A percentile compares a stretch with the other conserved stretches of the same genome.
Conservation (phyloP, 768 basidiomycete genomes). For the Brasilioporus rufonigricans region DNA sequence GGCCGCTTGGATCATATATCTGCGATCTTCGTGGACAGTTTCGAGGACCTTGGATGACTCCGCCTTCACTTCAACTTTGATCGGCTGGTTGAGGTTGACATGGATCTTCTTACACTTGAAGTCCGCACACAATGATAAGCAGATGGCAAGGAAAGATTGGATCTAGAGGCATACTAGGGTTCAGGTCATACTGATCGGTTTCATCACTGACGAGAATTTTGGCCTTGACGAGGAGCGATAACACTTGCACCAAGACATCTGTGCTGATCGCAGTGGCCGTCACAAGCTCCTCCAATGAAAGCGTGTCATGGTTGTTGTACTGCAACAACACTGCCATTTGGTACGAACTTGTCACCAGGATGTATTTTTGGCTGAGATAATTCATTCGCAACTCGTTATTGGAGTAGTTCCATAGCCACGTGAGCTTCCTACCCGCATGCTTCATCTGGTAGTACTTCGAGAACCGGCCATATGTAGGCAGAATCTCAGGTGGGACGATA, state of each 20-base stretch:
- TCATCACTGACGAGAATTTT: constrained; percentile 88
- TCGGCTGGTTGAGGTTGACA: no score
- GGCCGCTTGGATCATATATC: constrained; percentile 92
- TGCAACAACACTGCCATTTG: no score
- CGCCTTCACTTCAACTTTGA: no score
- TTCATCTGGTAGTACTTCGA: constrained; percentile 92
- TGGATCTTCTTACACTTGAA: constrained; percentile 95
- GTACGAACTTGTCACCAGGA: no score
- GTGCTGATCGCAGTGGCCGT: constrained; percentile 78
- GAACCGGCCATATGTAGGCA: no score
- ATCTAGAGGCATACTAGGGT: no score
- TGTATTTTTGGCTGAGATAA: no score
- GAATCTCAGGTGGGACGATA: no score
- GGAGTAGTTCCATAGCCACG: constrained; percentile 99
- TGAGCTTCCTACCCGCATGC: constrained; percentile 91
- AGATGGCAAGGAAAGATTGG: neutral
- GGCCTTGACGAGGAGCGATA: constrained; percentile 60
- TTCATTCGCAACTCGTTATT: no score
- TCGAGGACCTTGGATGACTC: constrained; percentile 89
- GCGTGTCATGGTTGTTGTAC: no score
- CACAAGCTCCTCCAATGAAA: constrained; percentile 77
- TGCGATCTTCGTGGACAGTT: constrained; percentile 95
- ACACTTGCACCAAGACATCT: constrained; percentile 69
- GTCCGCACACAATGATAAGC: constrained; percentile 38
- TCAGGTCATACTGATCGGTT: constrained; percentile 87